Conservation (phyloP, 805 yeast genomes). For the Candida sanyiensis region DNA sequence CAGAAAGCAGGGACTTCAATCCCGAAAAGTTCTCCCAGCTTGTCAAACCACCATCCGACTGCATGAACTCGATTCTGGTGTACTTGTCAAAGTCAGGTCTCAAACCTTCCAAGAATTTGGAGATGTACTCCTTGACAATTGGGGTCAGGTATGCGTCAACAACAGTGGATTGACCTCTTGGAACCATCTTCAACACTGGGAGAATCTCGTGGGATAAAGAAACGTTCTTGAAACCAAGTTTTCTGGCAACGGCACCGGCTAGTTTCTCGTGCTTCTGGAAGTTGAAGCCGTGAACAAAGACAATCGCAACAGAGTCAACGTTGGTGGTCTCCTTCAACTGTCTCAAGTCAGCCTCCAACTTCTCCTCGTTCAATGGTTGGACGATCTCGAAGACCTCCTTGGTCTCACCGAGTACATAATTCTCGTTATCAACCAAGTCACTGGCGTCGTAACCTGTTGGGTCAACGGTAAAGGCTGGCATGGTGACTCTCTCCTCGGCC, state of each 20-base stretch:
- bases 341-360: constrained; percentile 17
- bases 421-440: constrained; percentile 26
- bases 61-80: constrained; percentile 48
- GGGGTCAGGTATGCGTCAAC: constrained; percentile 41
- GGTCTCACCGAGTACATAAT: constrained; percentile 37
- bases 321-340: constrained; percentile 23
- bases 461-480: constrained; percentile 63
- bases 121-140: constrained; percentile 35
- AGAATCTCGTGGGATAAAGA: constrained; percentile 32
- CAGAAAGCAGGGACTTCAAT: constrained; percentile 46
- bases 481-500: constrained; percentile 49
- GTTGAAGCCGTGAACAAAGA: constrained; percentile 32
- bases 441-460: constrained; percentile 37
- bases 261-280: constrained; percentile 34
- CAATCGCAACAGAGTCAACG: constrained; percentile 31
- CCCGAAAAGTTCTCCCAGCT: constrained; percentile 50
- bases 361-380: constrained; percentile 29
- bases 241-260: constrained; percentile 30
- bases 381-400: constrained; percentile 34
- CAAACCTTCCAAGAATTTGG: constrained; percentile 32
- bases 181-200: constrained; percentile 35
- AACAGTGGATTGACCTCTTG: constrained; percentile 37
- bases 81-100: constrained; percentile 30
- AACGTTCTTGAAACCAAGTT: constrained; percentile 29
- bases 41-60: constrained; percentile 52